Base-by-base conservation (phyloP, 1,284 basidiomycete genomes). In the Austroboletus rostrupii region DNA sequence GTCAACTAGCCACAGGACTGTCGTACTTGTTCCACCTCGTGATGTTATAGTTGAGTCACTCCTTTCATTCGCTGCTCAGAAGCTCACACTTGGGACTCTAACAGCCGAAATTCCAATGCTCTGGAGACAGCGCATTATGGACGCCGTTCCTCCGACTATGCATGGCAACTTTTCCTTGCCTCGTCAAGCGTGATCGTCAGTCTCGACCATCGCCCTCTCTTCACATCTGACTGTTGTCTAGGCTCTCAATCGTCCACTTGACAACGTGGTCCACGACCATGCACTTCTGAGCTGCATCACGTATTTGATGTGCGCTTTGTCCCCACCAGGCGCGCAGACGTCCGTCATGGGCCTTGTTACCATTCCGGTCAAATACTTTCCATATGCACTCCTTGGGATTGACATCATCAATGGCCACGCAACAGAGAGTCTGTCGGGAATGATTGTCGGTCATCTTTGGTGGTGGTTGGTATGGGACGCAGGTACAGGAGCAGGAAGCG, bases 371-470 rank as follows among this genome's bases (percentile, higher is more conserved):
- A 69, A 72, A 52, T 94, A 87, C 66, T 79, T 89, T 54, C 90
- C 92, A 1, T 91, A 85, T 61, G 75, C 81, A 37, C 76, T 93
- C 59, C 77, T 94, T 47, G 79, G 61, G 33, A 68, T 94, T 59
- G 90, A 93, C 66, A 63, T 88, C 36, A 63, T 92, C 57, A 76
- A 76, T 53, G 81, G 71, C 12, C 91, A 91, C 3, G 87, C 82
- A 3, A 78, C 82, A 2, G 63, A 72, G 47, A 72, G 78, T 43
- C 64, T 88, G 28, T 85, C 85, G 0, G 92, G 91, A 2, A 75
- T 87, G 19, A 72, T 90, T 36, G 77, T 85, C 1, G 91, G 88
- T 0, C 89, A 93, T 61, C 66, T 79, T 3, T 92, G 88, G 87
- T 89, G 84, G 81, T 86, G 83, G 80, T 67, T 76, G 35, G 72